phyloP scores from a whole-genome alignment of 768 basidiomycete species.

The Mycena albidolilacea region DNA sequence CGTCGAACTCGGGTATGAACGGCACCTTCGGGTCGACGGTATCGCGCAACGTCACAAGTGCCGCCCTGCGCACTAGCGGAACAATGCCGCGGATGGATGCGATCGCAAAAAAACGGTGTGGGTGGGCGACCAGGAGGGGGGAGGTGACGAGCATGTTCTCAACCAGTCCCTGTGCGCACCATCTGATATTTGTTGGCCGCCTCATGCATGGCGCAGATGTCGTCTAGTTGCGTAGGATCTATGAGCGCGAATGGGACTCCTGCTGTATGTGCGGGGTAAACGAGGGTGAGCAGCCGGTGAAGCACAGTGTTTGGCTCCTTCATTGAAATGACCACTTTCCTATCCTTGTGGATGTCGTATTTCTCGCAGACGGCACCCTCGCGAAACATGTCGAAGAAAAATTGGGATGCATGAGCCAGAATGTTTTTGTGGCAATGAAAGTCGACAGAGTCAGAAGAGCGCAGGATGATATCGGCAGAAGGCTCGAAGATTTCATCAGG shows the following conservation, averaged over 20 bases:
- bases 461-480: slow-evolving; percentile 24
- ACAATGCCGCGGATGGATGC: slow-evolving; percentile 21
- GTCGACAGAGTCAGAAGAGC: slow-evolving; percentile 27
- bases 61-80: slow-evolving; percentile 21
- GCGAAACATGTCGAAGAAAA: slow-evolving; percentile 31
- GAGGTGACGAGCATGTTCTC: slow-evolving; percentile 20
- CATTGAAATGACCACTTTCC: slow-evolving; percentile 23
- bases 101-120: slow-evolving; percentile 33
- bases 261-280: slow-evolving; percentile 24
- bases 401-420: slow-evolving; percentile 22
- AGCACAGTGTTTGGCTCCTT: slow-evolving; percentile 17
- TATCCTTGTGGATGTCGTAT: slow-evolving; percentile 29
- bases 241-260: neutral
- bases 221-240: slow-evolving; percentile 5
- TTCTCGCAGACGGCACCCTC: slow-evolving; percentile 23
- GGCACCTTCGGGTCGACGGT: slow-evolving; percentile 15
- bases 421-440: slow-evolving; percentile 33
- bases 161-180: slow-evolving; percentile 24
- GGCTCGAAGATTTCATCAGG: slow-evolving; percentile 11
- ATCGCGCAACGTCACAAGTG: slow-evolving; percentile 17
- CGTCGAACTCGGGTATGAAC: slow-evolving; percentile 28
- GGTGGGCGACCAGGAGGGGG: slow-evolving; percentile 16
- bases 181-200: slow-evolving; percentile 33
- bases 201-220: slow-evolving; percentile 29
- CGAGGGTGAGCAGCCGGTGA: slow-evolving; percentile 19